Evolutionary conservation across 164 flowering plant species (phyloP), one percentile per base, ranked within the genome.

Genomic region (Macadamia integrifolia): DNA sequence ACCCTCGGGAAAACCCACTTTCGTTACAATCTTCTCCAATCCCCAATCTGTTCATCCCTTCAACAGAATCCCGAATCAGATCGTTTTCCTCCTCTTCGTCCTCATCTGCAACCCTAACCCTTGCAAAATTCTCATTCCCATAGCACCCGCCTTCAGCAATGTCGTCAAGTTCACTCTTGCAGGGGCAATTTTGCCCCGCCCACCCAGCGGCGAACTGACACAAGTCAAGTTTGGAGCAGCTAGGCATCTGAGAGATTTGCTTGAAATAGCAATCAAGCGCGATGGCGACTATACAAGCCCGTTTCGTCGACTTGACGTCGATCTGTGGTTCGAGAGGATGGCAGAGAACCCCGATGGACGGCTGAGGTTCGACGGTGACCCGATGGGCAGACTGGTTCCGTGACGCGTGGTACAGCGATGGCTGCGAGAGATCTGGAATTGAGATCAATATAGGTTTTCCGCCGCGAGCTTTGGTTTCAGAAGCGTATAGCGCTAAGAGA

Each of bases 231-330:
- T 94, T 94, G 7, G 98, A 94, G 90, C 92, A 87, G 14, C 77
- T 71, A 1, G 98, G 97, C 95, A 94, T 92, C 61, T 84, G 87
- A 3, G 95, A 84, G 72, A 94, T 84, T 68, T 83, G 86, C 78
- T 86, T 88, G 66, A 79, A 87, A 68, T 87, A 94, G 66, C 82
- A 85, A 72, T 92, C 92, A 6, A 93, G 78, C 0, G 82, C 88
- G 6, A 87, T 84, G 0, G 90, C 93, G 10, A 90, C 89, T 52
- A 94, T 87, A 58, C 74, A 68, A 3, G 96, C 91, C 4, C 98
- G 80, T 64, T 92, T 90, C 0, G 98, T 92, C 0, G 96, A 91
- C 71, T 92, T 92, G 31, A 94, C 88, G 0, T 91, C 98, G 14
- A 76, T 60, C 77, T 90, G 93, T 0, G 92, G 95, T 79, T 94